Conservation (phyloP, 768 basidiomycete species). For the Lentinula aciculospora region DNA sequence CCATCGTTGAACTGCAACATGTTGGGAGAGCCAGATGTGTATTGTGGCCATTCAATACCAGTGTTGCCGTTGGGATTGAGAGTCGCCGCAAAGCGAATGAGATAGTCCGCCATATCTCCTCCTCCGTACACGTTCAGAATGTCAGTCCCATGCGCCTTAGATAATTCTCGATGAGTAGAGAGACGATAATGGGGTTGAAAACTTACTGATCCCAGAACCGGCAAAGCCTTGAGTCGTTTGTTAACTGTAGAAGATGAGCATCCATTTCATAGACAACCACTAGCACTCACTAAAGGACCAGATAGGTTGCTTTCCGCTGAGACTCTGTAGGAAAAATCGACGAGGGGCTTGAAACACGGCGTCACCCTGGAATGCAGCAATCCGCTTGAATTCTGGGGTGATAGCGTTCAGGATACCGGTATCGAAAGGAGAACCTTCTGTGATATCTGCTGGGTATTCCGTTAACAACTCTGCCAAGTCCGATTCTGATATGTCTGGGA, state of each 20-base stretch:
- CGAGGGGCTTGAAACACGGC: conserved; percentile 29
- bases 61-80: conserved; percentile 10
- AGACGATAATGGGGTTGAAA: background rate
- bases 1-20: conserved; percentile 19
- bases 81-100: conserved; percentile 18
- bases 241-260: conserved; percentile 14
- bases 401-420: conserved; percentile 24
- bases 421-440: conserved; percentile 31
- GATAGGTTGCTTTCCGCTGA: conserved; percentile 24
- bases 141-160: conserved; percentile 19
- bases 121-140: conserved; percentile 16
- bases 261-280: background rate
- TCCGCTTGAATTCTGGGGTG: conserved; percentile 28
- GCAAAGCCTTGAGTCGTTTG: conserved; percentile 19
- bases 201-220: conserved; percentile 22
- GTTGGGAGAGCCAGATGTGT: conserved; percentile 16
- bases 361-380: conserved; percentile 32
- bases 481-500: conserved; percentile 6
- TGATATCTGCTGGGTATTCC: conserved; percentile 18
- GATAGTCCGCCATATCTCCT: conserved; percentile 21
- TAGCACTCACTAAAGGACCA: conserved; percentile 33
- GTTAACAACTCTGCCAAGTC: conserved; percentile 10
- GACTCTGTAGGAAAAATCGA: conserved; percentile 25
- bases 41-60: conserved; percentile 21
- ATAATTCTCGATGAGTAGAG: conserved; percentile 4